phyloP scores from a whole-genome alignment of 768 basidiomycete species.

The Pleurotus djamor region DNA sequence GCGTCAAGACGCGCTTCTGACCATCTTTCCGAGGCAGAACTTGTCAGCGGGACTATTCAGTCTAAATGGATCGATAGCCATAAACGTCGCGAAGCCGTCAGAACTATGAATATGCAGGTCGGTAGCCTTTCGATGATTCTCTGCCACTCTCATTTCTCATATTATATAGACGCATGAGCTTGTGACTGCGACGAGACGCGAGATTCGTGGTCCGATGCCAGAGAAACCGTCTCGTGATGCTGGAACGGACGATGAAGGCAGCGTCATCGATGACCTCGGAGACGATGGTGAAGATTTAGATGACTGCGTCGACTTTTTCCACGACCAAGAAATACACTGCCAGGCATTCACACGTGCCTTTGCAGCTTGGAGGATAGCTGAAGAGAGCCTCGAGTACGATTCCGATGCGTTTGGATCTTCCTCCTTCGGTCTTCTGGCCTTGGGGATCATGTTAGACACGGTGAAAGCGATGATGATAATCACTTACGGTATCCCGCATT shows the following conservation, averaged over 20 bases:
- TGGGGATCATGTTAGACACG: constrained; percentile 39
- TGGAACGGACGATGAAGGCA: constrained; percentile 16
- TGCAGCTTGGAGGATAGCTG: constrained; percentile 41
- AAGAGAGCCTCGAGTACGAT: constrained; percentile 22
- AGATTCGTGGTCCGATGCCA: constrained; percentile 19
- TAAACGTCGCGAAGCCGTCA: constrained; percentile 33
- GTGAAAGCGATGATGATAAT: constrained; percentile 19
- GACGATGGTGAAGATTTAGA: constrained; percentile 23
- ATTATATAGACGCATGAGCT: constrained; percentile 34
- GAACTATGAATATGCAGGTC: constrained; percentile 44
- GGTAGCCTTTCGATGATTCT: background rate
- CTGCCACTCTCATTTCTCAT: background rate
- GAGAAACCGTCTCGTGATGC: constrained; percentile 11
- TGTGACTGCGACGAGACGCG: constrained; percentile 29
- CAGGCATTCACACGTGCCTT: constrained; percentile 34
- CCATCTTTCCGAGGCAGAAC: constrained; percentile 35
- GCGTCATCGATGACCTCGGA: constrained; percentile 20
- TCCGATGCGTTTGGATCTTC: constrained; percentile 32
- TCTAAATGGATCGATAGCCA: constrained; percentile 40
- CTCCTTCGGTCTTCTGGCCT: constrained; percentile 43
- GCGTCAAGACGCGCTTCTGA: constrained; percentile 31
- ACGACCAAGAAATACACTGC: constrained; percentile 21
- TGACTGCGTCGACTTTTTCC: constrained; percentile 20
- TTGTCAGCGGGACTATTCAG: constrained; percentile 43
- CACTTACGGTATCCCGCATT: too few relatives aligned